Evolutionary conservation across 192 early-diverging fungal species (phyloP), one percentile per base, ranked within the genome.

Genomic region (Ambispora gerdemannii): DNA sequence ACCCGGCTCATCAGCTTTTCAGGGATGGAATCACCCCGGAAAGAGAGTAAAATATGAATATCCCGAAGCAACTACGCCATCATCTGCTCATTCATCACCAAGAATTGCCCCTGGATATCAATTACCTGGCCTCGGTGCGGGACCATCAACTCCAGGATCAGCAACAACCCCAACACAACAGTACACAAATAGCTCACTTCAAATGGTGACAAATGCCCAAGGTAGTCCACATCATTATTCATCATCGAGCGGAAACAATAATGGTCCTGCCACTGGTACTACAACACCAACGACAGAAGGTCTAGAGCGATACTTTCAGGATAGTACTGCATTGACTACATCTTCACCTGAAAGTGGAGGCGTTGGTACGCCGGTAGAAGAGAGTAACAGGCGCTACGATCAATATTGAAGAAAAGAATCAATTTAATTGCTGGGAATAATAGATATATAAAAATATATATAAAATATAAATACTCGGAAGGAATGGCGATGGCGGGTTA

Each of bases 1-100:
- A 3, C 67, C 67, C 2, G 34, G 52, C 28, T 38, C 49, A 50
- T 69, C 67, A 1, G 67, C 67, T 17, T 69, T 69, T 19, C 36
- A 28, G 17, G 67, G 67, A 43, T 69, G 67, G 67, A 31, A 10
- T 50, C 67, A 33, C 33, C 3, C 33, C 15, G 67, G 67, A 25
- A 69, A 69, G 56, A 50, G 67, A 32, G 67, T 69, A 7, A 69
- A 69, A 17, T 69, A 69, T 25, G 67, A 69, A 65, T 36, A 49
- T 22, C 55, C 67, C 4, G 67, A 69, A 25, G 20, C 67, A 8
- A 69, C 67, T 11, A 58, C 67, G 15, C 55, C 67, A 25, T 58
- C 67, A 58, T 69, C 67, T 17, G 25, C 67, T 58, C 52, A 35
- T 8, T 69, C 66, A 43, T 67, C 66, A 34, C 66, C 66, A 35